Evolutionary conservation across 176 grass and related monocot genomes (phyloP).

Genomic region (Pontederia paniculata): DNA sequence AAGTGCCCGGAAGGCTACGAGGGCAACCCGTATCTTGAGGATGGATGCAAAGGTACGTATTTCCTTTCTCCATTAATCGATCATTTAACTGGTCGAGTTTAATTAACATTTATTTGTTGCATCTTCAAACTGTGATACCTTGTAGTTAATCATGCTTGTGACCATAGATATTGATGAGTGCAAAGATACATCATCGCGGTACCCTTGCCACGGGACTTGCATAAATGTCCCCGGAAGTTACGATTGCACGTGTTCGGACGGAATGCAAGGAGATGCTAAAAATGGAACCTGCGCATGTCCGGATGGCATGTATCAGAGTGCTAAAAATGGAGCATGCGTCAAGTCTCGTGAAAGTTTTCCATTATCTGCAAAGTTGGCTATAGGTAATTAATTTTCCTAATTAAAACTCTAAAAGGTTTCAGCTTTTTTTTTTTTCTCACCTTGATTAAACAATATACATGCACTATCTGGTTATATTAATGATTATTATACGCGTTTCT

Average conservation of each 20-base stretch:
- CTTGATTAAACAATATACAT: no score
- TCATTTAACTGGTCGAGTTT: no score
- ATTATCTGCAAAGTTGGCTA: background rate
- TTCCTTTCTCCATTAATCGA: background rate
- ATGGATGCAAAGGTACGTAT: slow-evolving; percentile 21
- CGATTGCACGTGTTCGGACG: background rate
- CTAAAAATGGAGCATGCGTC: background rate
- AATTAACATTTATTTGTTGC: background rate
- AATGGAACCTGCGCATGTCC: background rate
- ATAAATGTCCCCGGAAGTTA: no score
- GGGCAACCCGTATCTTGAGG: slow-evolving; percentile 25
- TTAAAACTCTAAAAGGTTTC: no score
- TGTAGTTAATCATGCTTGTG: background rate
- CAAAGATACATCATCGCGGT: no score
- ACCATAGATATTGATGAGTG: no score
- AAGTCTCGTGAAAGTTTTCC: background rate
- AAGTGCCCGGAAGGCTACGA: slow-evolving; percentile 24
- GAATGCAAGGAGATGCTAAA: background rate
- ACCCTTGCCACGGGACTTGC: no score
- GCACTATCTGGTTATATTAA: no score
- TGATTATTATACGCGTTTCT: no score
- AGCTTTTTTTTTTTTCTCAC: no score
- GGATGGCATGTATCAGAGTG: background rate
- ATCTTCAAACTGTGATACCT: background rate
- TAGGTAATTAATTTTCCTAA: background rate